Evolutionary conservation across 2,329 filamentous ascomycete species (phyloP), one percentile per base, ranked within the genome.

Genomic region (Calonectria fujianensis): DNA sequence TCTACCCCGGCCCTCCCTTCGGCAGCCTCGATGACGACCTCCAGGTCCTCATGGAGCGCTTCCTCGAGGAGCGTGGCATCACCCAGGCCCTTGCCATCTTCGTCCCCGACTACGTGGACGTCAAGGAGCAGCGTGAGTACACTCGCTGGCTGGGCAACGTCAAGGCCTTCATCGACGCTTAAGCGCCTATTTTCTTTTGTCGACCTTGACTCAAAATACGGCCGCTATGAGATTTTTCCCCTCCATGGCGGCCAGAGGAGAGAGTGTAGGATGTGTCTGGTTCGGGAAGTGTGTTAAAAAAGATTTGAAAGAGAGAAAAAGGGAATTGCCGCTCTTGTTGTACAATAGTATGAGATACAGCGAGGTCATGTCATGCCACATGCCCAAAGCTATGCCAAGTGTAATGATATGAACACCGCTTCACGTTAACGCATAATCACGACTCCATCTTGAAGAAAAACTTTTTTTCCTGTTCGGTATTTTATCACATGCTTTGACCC

Each of bases 111-210:
- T 99, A 98, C 88, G 96, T 98, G 83, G 96, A 98, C 84, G 92
- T 94, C 87, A 99, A 99, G 93, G 97, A 99, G 92, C 96, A 98
- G 92, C 94, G 93, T 88, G 97, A 99, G 90, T 99, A 99, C 86
- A 88, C 97, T 76, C 88, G 91, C 79, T 99, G 97, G 97, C 89
- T 99, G 85, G 91, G 93, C 85, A 94, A 94, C 84, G 91, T 98
- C 86, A 97, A 96, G 92, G 88, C 87, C 77, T 98, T 98, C 83
- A 89, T 98, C 79, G 93, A 94, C 84, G 93, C 92, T 75, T 95
- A 88, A 85, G 72, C 61, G 63, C 31, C 5, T 48, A 2, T 27
- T 37, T n/a, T 24, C 24, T 52, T 39, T 59, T 63, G 35, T 63
- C 29, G 35, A 24, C 37, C 57, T 41, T 41, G 35, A 16, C 24